Evolutionary conservation across 2,329 filamentous ascomycete genomes (phyloP), one percentile per base, ranked within the genome.

Genomic region (Aspergillus chevalieri): DNA sequence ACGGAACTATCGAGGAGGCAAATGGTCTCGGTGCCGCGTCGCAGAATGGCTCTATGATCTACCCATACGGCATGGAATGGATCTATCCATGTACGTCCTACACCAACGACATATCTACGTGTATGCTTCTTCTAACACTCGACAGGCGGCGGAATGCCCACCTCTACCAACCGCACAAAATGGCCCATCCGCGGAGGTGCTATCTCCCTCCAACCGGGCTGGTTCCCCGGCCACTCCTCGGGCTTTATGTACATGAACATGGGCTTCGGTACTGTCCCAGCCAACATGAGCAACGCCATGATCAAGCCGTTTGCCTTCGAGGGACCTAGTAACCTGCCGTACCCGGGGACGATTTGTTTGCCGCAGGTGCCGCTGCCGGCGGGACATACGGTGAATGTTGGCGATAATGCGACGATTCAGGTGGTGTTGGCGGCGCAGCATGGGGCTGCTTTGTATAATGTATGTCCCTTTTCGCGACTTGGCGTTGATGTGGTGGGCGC

Each of bases 11-110:
- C 21, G 61, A 68, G 30, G 69, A 74, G 12, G 60, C 71, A n/a
- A 66, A 65, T 41, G 74, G 74, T 10, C 58, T 83, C n/a, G 67
- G 65, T 24, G 58, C 60, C 3, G 77, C 77, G 4, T 73, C 71
- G 24, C 60, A 66, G 33, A 77, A 78, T 47, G 73, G 70, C 19
- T 73, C 74, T 14, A 62, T 65, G 15, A 64, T 72, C 0, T 93
- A 82, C 59, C 90, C 90, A 1, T 95, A 87, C 58, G 91, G 90
- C 72, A 92, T 93, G 87, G 87, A 95, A 74, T 96, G 90, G 90
- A 83, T 85, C 67, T 95, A 95, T 75, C 90, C 91, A 70, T 96
- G 90, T 95, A 76, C 74, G 88, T 75, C 34, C n/a, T 38, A 38
- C n/a, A 38, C 9, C 7, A 6, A 38, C 6, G 3, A 38, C 34